phyloP scores from a whole-genome alignment of 2,329 filamentous ascomycete genomes.

The Fusarium setosum region DNA sequence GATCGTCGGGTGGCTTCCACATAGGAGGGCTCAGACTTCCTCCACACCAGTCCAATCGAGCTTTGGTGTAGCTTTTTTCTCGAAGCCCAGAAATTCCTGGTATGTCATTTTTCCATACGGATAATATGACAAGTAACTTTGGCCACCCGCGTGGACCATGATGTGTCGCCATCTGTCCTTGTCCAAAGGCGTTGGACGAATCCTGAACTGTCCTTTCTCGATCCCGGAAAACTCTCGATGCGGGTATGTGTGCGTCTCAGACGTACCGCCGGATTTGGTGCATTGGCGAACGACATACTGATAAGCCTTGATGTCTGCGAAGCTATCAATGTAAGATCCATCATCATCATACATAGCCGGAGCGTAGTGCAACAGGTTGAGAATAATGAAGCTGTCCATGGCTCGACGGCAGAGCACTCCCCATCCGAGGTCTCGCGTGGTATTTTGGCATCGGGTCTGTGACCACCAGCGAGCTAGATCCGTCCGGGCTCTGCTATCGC shows the following conservation, averaged over 20 bases:
- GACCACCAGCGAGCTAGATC: background rate
- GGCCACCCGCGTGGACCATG: no score
- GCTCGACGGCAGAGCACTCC: background rate
- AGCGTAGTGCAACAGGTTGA: slow-evolving; percentile 10
- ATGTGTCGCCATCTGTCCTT: background rate
- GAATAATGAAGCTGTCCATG: background rate
- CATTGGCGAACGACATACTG: background rate
- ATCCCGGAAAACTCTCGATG: slow-evolving; percentile 14
- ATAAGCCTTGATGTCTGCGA: background rate
- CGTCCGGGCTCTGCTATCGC: background rate
- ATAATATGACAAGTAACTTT: no score
- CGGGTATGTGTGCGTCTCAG: background rate
- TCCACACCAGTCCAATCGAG: background rate
- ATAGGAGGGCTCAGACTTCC: no score
- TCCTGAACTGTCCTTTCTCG: background rate
- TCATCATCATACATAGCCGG: background rate
- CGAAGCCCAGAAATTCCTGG: no score
- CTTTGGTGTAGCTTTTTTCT: no score
- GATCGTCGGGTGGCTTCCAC: background rate
- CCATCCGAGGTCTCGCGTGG: background rate
- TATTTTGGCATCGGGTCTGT: background rate
- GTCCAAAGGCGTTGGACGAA: fast-evolving
- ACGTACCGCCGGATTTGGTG: background rate
- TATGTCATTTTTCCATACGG: no score
- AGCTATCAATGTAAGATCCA: fast-evolving